Evolutionary conservation across 768 basidiomycete genomes (phyloP).

Genomic region (Lactarius hengduanensis): DNA sequence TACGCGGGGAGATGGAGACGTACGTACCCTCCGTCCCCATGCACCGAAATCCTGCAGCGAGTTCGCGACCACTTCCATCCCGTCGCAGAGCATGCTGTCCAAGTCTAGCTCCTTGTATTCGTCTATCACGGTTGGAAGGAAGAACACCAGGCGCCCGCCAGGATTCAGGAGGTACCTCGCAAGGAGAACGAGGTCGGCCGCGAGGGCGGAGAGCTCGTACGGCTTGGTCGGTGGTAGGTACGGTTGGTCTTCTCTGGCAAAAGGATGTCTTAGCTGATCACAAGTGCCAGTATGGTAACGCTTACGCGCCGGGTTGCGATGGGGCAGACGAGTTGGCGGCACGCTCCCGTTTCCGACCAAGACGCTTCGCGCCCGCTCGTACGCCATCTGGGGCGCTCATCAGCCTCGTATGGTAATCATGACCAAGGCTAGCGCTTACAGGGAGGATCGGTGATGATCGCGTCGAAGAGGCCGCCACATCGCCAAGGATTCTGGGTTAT

Average conservation of each 20-base stretch:
- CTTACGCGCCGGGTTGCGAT: conserved; percentile 43
- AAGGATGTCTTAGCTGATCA: conserved; percentile 7
- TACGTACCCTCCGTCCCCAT: conserved; percentile 86
- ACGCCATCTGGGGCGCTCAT: conserved; percentile 70
- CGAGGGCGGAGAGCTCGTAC: conserved; percentile 86
- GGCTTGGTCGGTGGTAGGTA: conserved; percentile 91
- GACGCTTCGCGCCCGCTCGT: conserved; percentile 79
- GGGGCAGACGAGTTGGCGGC: conserved; percentile 32
- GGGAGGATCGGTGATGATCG: conserved; percentile 92
- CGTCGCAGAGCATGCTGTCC: conserved; percentile 70
- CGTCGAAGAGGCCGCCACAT: conserved; percentile 87
- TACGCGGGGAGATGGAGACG: not conserved
- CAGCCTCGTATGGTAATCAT: conserved; percentile 4
- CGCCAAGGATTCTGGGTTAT: conserved; percentile 89
- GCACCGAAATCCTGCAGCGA: conserved; percentile 92
- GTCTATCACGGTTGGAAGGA: conserved; percentile 89
- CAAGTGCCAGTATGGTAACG: conserved; percentile 11
- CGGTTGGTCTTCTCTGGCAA: conserved; percentile 55
- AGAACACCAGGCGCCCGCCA: conserved; percentile 89
- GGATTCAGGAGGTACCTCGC: conserved; percentile 84
- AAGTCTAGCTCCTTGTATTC: conserved; percentile 90
- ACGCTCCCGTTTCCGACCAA: conserved; percentile 62
- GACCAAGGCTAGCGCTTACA: conserved; percentile 50
- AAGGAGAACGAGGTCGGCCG: conserved; percentile 74
- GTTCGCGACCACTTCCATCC: conserved; percentile 86